Percentiles rank a stretch among this genome's conserved stretches.
Evolutionary conservation across 2,329 filamentous ascomycete species (phyloP).

Genomic region (Fusarium sp.): DNA sequence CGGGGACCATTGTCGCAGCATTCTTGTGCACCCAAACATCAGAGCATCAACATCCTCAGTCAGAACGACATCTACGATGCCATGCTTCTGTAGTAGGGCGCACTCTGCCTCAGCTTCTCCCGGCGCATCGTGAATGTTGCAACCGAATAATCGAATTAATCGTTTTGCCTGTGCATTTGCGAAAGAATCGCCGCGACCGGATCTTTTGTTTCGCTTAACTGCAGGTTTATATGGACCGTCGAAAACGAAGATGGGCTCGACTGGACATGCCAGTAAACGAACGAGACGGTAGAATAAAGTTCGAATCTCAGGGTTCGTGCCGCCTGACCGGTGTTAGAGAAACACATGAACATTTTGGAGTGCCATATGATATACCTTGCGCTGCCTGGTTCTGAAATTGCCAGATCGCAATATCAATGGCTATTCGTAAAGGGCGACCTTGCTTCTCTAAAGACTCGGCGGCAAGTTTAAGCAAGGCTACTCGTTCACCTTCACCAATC

Average conservation of each 20-base stretch:
- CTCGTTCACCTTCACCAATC: conserved; percentile 81
- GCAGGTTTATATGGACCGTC: conserved; percentile 86
- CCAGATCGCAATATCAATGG: conserved; percentile 97
- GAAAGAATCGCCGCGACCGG: conserved; percentile 72
- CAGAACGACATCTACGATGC: conserved; percentile 90
- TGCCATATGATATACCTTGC: conserved; percentile 62
- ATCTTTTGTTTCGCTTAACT: conserved; percentile 88
- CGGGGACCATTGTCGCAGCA: conserved; percentile 84
- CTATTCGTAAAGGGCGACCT: conserved; percentile 81
- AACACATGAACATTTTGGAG: background rate
- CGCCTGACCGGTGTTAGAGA: conserved; percentile 61
- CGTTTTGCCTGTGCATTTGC: conserved; percentile 83
- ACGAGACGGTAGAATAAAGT: conserved; percentile 93
- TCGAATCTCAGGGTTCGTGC: conserved; percentile 87
- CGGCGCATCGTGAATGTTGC: conserved; percentile 85
- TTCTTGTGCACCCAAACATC: conserved; percentile 91
- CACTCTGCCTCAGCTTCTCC: conserved; percentile 98
- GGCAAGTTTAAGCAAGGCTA: conserved; percentile 85
- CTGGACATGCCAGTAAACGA: conserved; percentile 78
- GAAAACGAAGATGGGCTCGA: conserved; percentile 90
- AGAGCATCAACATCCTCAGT: conserved; percentile 97
- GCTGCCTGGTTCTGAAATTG: conserved; percentile 92
- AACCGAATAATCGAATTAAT: conserved; percentile 85
- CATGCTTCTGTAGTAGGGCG: conserved; percentile 82
- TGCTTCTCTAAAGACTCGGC: conserved; percentile 78